Conservation (phyloP, 176 grass and related monocot genomes). For the Oryza brachyantha region DNA sequence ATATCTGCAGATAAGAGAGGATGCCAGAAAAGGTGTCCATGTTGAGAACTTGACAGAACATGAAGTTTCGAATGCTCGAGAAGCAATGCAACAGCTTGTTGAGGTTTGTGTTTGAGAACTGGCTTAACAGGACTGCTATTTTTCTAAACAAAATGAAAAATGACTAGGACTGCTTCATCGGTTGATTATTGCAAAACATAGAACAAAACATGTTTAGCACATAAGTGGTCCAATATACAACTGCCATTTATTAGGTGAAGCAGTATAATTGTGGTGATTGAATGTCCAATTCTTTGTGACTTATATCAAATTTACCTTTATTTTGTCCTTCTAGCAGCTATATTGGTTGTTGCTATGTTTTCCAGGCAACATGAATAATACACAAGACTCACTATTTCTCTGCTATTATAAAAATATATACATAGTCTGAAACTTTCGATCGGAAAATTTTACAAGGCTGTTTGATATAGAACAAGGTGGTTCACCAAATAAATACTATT, state of each 20-base stretch:
- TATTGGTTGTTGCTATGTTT: neutral
- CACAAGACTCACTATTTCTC: neutral
- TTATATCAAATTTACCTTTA: neutral
- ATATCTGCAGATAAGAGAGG: constrained; percentile 83
- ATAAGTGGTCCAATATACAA: constrained; percentile 7
- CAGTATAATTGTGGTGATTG: neutral
- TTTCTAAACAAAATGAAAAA: neutral
- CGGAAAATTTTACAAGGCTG: neutral
- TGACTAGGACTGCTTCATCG: neutral
- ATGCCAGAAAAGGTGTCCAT: constrained; percentile 88
- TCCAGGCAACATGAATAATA: neutral
- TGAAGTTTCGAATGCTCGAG: constrained; percentile 82
- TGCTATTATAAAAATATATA: constrained; percentile 5
- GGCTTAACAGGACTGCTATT: neutral
- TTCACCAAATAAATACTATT: neutral
- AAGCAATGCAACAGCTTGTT: constrained; percentile 87
- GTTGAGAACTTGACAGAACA: constrained; percentile 87
- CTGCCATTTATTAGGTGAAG: neutral
- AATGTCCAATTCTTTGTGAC: neutral
- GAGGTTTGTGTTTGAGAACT: constrained; percentile 29
- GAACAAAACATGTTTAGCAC: neutral
- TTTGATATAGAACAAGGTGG: neutral
- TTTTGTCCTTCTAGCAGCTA: neutral
- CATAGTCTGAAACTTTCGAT: neutral
- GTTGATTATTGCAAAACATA: neutral